A percentile compares a stretch with the other conserved stretches of the same genome.
Evolutionary conservation across 371 early-diverging fungal genomes (phyloP).

Genomic region (Sanchytrium tribonematis): DNA sequence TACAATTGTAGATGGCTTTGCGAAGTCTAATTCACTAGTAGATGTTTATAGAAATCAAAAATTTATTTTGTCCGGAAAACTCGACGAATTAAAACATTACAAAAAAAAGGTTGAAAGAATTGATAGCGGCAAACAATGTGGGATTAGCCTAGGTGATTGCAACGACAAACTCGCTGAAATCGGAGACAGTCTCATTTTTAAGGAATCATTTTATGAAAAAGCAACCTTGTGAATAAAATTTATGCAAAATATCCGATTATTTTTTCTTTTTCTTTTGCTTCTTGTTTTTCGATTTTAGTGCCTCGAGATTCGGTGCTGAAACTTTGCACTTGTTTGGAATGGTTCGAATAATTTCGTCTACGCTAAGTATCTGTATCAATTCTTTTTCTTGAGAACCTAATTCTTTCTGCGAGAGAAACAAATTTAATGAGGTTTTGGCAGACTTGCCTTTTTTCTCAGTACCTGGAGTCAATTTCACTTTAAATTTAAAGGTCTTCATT

Average conservation of each 20-base stretch:
- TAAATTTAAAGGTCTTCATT: slow-evolving; percentile 70
- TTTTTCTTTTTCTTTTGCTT: not conserved
- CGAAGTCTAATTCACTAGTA: not conserved
- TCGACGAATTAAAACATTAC: not conserved
- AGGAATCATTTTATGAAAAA: not conserved
- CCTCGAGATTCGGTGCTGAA: not conserved
- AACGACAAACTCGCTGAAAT: not conserved
- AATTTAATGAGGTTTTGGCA: slow-evolving; percentile 6
- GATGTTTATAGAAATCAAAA: not conserved
- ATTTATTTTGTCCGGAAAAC: not conserved
- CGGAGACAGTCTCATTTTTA: not conserved
- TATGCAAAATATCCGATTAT: not conserved
- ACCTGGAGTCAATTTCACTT: slow-evolving; percentile 86
- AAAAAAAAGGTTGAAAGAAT: not conserved
- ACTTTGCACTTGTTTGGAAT: slow-evolving; percentile 1
- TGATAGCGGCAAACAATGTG: not conserved
- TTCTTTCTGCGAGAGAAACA: not conserved
- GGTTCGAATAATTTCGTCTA: not conserved
- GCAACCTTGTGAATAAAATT: not conserved
- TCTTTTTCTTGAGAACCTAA: not conserved
- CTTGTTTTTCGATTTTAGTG: not conserved
- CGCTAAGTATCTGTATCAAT: not conserved
- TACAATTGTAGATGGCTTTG: not conserved
- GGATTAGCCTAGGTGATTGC: not conserved
- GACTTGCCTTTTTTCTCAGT: slow-evolving; percentile 78